Percentiles rank a stretch among this genome's conserved stretches.
These are phyloP conservation scores for Vitis cinerea DNA, from an alignment of 164 flowering plant species.

Conservation along the genomic window DNA sequence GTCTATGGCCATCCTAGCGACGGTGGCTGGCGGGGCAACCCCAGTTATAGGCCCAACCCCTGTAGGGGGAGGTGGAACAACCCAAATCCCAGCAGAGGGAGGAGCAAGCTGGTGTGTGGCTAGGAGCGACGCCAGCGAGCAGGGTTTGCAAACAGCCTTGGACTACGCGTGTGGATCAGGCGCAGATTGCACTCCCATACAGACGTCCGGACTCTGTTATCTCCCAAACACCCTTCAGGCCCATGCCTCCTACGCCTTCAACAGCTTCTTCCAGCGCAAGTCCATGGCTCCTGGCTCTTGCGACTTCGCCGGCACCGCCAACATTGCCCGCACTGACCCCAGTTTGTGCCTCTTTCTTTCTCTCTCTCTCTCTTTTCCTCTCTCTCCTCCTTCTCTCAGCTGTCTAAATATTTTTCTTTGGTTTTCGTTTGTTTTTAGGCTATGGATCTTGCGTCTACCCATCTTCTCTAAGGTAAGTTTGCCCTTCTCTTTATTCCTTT, in stretches of 20 bases:
- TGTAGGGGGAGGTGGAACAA: background rate
- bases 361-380: background rate
- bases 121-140: conserved; percentile 50
- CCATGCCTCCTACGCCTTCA: conserved; percentile 87
- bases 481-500: background rate
- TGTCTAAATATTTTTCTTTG: background rate
- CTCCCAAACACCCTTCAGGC: conserved; percentile 77
- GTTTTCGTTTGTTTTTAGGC: conserved; percentile 37
- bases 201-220: conserved; percentile 57
- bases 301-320: conserved; percentile 69
- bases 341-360: conserved; percentile 35
- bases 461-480: conserved; percentile 58
- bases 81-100: background rate
- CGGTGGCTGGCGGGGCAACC: background rate
- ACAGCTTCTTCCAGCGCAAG: conserved; percentile 66
- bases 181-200: conserved; percentile 70
- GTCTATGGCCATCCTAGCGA: background rate
- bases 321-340: conserved; percentile 67
- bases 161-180: conserved; percentile 80
- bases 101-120: conserved; percentile 67
- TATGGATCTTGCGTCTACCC: conserved; percentile 90
- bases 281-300: conserved; percentile 66
- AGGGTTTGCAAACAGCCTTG: conserved; percentile 54
- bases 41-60: no score
- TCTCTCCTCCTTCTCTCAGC: background rate